Base-by-base conservation (phyloP, 441 rosid genomes). In the Codiaeum variegatum region DNA sequence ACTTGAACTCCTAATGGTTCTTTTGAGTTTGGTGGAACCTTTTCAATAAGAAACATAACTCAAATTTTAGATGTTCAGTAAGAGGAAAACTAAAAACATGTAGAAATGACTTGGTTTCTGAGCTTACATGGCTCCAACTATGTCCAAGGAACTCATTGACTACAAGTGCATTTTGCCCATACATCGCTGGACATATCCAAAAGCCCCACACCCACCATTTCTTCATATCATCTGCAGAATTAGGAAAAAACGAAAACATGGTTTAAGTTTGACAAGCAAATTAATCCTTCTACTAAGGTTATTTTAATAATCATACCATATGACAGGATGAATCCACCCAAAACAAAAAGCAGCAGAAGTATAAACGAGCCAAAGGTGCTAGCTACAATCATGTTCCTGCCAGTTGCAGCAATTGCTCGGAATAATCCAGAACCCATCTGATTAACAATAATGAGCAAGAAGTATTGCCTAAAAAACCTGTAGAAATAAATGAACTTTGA, bases 141-240 rank as follows among this genome's bases (percentile, higher is more conserved):
- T 82, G 73, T 62, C 98, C 96, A 9, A 93, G 89, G 82, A 91
- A 93, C 80, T 91, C 98, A 40, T 91, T 93, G 49, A 87, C 90
- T 3, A 87, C 76, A 3, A 89, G 75, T 1, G 93, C 96, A 63
- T 92, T 91, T 77, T 92, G 96, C 34, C 79, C 96, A 47, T 92
- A 92, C 96, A 91, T 92, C 72, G 89, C 60, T 5, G 94, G 98
- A 6, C 93, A 92, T 78, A 73, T 54, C 96, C 96, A 92, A 69
- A 83, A 89, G 31, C 88, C 94, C 93, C 94, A 88, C 28, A 82
- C 70, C 98, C 93, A 89, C 93, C 98, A 92, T 70, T 82, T 81
- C 83, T 88, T 90, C 18, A 88, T 81, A 42, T 85, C 64, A 12
- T 86, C 94, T 90, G 86, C 68, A 44, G 32, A 42, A 79, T 77